phyloP scores from a whole-genome alignment of 169 alveolate species.

The Cryptosporidium meleagridis region DNA sequence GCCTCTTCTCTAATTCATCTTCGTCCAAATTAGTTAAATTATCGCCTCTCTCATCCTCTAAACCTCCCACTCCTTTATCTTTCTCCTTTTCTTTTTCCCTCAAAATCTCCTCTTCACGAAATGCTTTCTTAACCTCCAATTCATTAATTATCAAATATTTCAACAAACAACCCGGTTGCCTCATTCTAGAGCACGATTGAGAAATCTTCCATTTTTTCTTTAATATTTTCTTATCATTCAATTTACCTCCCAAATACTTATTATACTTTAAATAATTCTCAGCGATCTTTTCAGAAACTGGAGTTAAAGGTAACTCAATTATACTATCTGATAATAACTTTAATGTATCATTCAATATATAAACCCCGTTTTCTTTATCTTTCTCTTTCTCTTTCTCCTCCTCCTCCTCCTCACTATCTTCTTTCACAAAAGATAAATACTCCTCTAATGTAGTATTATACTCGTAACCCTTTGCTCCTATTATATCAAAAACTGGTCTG shows the following conservation, averaged over 20 bases:
- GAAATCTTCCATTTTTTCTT: conserved; percentile 61
- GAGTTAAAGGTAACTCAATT: conserved; percentile 11
- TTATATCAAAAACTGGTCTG: conserved; percentile 39
- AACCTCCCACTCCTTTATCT: not conserved
- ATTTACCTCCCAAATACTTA: conserved; percentile 22
- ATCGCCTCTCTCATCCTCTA: not conserved
- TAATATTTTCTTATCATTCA: not conserved
- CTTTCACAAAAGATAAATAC: conserved; percentile 24
- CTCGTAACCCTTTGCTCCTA: conserved; percentile 31
- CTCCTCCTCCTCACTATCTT: not conserved
- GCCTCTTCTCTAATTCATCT: not conserved
- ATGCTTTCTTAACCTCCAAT: not conserved
- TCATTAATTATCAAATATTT: conserved; percentile 28
- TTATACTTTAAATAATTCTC: conserved; percentile 26
- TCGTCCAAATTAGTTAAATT: not conserved
- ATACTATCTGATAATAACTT: conserved; percentile 18
- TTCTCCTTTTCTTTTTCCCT: not conserved
- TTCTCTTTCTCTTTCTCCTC: not conserved
- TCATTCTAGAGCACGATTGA: conserved; percentile 58
- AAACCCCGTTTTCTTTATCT: not conserved
- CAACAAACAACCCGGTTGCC: conserved; percentile 65
- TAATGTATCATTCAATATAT: conserved; percentile 7
- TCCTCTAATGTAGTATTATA: conserved; percentile 45
- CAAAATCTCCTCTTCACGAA: not conserved
- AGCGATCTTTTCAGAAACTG: conserved; percentile 50